Conservation (phyloP, 495 filamentous ascomycete species). For the Hapsidospora chrysogenum region DNA sequence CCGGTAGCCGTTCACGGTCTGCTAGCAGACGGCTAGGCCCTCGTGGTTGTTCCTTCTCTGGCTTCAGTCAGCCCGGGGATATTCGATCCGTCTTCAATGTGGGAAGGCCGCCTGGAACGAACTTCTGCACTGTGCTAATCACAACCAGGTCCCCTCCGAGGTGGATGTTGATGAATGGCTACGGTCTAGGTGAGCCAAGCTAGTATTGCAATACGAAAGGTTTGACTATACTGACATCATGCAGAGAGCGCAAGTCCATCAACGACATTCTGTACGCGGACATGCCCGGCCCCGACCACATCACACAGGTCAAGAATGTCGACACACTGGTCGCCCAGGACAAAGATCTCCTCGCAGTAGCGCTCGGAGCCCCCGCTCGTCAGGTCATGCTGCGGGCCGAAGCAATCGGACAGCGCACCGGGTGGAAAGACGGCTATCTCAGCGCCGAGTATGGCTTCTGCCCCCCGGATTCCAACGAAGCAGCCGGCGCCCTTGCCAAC, state of each 20-base stretch:
- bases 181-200: no score
- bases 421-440: constrained; percentile 37
- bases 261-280: constrained; percentile 19
- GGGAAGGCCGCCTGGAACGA: no score
- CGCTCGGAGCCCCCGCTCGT: constrained; percentile 32
- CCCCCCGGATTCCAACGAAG: constrained; percentile 29
- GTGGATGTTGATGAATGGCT: no score
- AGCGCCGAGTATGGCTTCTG: constrained; percentile 32
- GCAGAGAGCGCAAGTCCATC: constrained; percentile 21
- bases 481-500: constrained; percentile 25
- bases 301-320: constrained; percentile 17
- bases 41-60: no score
- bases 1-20: no score
- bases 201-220: no score
- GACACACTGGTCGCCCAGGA: constrained; percentile 27
- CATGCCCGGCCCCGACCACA: constrained; percentile 13
- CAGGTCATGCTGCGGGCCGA: constrained; percentile 35
- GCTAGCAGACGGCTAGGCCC: no score
- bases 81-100: no score
- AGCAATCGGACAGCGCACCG: constrained; percentile 29
- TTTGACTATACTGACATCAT: no score
- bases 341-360: constrained; percentile 29
- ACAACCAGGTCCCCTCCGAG: no score
- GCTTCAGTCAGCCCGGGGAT: no score
- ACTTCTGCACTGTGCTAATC: no score